Conservation (phyloP, 2,329 filamentous ascomycete species). For the Fusarium sp. region DNA sequence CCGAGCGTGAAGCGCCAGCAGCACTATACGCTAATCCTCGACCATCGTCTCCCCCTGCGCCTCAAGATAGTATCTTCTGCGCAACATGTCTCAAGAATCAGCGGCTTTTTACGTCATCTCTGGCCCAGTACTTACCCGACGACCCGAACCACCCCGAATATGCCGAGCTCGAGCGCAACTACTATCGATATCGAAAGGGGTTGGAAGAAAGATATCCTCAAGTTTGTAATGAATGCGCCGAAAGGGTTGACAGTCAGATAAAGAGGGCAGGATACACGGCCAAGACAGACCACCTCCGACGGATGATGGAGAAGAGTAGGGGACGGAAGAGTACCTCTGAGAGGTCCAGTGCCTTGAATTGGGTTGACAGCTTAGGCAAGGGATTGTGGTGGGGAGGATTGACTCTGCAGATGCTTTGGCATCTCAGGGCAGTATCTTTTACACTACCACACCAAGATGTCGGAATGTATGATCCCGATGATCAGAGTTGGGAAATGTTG, state of each 20-base stretch:
- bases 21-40: constrained; percentile 62
- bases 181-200: constrained; percentile 75
- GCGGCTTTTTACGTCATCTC: constrained; percentile 77
- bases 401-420: constrained; percentile 63
- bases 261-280: constrained; percentile 81
- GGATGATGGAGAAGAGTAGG: constrained; percentile 77
- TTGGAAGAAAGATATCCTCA: constrained; percentile 89
- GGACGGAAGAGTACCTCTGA: constrained; percentile 47
- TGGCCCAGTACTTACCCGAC: constrained; percentile 82
- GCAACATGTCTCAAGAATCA: constrained; percentile 89
- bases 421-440: constrained; percentile 51
- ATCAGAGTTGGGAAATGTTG: constrained; percentile 33
- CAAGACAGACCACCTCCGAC: constrained; percentile 81
- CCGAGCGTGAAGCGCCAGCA: constrained; percentile 56
- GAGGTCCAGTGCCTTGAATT: constrained; percentile 56
- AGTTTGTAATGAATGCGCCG: constrained; percentile 84
- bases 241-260: constrained; percentile 76
- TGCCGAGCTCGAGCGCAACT: constrained; percentile 72
- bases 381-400: constrained; percentile 63
- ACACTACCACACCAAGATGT: constrained; percentile 46
- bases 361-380: constrained; percentile 56
- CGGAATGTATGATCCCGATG: constrained; percentile 53
- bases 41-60: constrained; percentile 40
- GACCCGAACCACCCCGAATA: constrained; percentile 76
- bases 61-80: constrained; percentile 69